Base-by-base conservation (phyloP, 768 basidiomycete genomes). In the Tubosaeta sp. region DNA sequence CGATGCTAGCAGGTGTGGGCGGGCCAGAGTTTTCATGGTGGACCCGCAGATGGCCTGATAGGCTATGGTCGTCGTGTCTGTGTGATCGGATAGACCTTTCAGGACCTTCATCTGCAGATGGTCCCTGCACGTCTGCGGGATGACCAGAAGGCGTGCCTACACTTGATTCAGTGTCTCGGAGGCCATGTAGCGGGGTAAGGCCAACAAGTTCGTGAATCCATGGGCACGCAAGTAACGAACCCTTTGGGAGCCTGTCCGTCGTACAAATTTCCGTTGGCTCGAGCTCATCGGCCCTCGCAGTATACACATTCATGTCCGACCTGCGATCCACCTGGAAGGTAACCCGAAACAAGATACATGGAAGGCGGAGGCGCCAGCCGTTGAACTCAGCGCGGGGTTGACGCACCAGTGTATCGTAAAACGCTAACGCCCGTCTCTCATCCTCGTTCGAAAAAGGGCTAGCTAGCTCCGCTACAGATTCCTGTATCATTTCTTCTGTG, bases 181-280 rank as follows among this genome's bases (percentile, higher is more conserved):
- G 32, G 32, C 32, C 32, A 14, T 34, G 32, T 34, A 13, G 32
- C 16, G 31, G 13, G 10, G 31, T 11, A 16, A 34, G 32, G 32
- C 13, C 32, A 16, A 34, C 16, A 34, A 34, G 32, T 13, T 44
- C 49, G 12, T 46, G 51, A 31, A 50, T 38, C 55, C 57, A 57
- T 11, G 55, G 55, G 13, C 46, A 51, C 12, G 43, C 49, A 7
- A 57, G 57, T 5, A 48, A 38, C 18, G 48, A 8, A 13, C 16
- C 14, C 32, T 4, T 16, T 1, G 48, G 8, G n/a, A 49, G 8
- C 24, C 18, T 49, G 44, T 32, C 18, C 16, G 18, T 6, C 10
- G 48, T 46, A n/a, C 31, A 21, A 24, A 56, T 32, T 22, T 3
- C 30, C 16, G 34, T 44, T 10, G 32, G 4, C 18, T 49, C 35